Conservation (phyloP, 208 protist species). For the Acanthamoeba sp. region DNA sequence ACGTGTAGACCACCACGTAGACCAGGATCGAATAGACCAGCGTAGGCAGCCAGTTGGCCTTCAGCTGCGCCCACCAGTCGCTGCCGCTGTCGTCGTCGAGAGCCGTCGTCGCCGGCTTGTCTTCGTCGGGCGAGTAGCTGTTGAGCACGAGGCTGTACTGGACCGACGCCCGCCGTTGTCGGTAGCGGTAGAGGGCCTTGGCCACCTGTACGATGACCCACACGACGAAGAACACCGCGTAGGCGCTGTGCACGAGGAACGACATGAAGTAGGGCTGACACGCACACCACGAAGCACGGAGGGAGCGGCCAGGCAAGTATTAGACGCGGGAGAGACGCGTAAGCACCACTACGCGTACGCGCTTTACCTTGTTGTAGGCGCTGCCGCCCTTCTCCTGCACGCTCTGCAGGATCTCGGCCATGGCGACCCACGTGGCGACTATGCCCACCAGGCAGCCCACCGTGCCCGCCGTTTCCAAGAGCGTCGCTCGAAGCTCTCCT, state of each 20-base stretch:
- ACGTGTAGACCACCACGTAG: constrained; percentile 48
- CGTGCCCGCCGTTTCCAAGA: neutral
- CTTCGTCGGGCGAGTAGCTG: neutral
- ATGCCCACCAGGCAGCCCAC: neutral
- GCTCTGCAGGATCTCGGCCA: constrained; percentile 30
- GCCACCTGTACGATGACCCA: neutral
- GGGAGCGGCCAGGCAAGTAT: no score
- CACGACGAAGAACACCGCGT: constrained; percentile 19
- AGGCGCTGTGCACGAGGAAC: constrained; percentile 28
- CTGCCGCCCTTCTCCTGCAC: constrained; percentile 3
- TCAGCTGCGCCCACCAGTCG: neutral
- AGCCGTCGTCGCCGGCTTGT: no score
- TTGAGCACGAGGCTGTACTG: neutral
- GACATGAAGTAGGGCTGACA: constrained; percentile 43
- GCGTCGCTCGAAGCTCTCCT: neutral
- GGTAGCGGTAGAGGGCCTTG: neutral
- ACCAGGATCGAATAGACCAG: constrained; percentile 21
- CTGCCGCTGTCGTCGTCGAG: neutral
- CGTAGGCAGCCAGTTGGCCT: constrained; percentile 20
- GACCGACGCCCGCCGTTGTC: neutral
- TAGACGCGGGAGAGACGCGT: neutral
- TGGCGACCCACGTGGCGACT: neutral
- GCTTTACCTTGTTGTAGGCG: neutral
- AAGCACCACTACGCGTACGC: neutral
- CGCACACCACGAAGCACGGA: neutral